phyloP scores from a whole-genome alignment of 805 yeast species.

The Cyberlindnera mississippiensis region DNA sequence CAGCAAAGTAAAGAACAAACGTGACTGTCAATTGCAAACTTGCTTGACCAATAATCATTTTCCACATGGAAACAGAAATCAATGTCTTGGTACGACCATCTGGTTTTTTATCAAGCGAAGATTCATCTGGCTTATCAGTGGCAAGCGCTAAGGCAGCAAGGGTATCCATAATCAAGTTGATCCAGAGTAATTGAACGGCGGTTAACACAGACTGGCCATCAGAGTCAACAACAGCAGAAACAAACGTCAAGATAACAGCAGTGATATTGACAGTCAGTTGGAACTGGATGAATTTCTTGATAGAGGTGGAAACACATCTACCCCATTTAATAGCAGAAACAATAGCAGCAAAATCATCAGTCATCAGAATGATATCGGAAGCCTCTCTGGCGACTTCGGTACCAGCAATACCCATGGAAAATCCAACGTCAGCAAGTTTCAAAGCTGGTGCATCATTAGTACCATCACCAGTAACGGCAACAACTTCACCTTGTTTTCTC shows the following conservation, averaged over 20 bases:
- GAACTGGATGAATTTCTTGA: constrained; percentile 92
- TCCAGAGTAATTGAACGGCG: constrained; percentile 97
- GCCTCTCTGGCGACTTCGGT: constrained; percentile 99
- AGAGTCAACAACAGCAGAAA: constrained; percentile 82
- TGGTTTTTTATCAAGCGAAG: constrained; percentile 75
- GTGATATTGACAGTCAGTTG: constrained; percentile 95
- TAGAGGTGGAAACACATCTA: constrained; percentile 90
- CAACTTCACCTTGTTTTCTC: constrained; percentile 81
- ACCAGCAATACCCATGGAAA: constrained; percentile 98
- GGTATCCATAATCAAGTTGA: constrained; percentile 96
- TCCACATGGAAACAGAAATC: constrained; percentile 94
- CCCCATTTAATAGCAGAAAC: constrained; percentile 99
- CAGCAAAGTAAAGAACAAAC: constrained; percentile 77
- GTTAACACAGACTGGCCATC: constrained; percentile 85
- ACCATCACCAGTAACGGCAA: constrained; percentile 99
- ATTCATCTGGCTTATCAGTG: constrained; percentile 91
- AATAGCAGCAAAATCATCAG: constrained; percentile 90
- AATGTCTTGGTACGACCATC: constrained; percentile 75
- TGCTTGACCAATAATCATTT: constrained; percentile 92
- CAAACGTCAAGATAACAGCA: constrained; percentile 92
- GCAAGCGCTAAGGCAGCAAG: constrained; percentile 97
- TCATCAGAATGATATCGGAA: constrained; percentile 86
- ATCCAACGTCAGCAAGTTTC: constrained; percentile 95
- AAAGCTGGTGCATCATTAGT: constrained; percentile 98
- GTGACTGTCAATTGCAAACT: constrained; percentile 74